These are phyloP conservation scores for Lasiodiplodia sp. DNA, from an alignment of 2,329 filamentous ascomycete species.

Conservation along the genomic window DNA sequence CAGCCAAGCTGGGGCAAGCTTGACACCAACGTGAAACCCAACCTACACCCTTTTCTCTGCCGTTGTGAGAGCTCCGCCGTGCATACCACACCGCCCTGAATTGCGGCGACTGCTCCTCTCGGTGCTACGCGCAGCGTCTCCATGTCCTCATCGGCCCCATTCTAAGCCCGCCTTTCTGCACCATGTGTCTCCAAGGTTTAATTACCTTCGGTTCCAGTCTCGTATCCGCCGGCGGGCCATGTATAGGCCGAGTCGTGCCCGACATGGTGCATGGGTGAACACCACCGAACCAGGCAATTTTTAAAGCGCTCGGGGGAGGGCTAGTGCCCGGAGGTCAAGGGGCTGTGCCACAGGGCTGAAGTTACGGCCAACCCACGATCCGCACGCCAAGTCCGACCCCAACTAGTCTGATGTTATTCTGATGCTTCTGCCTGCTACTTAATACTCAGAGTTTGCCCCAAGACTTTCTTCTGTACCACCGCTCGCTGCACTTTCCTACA, in stretches of 20 bases:
- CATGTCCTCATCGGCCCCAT: not conserved
- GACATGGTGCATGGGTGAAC: not conserved
- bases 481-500: slow-evolving; percentile 6
- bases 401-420: slow-evolving; percentile 45
- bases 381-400: slow-evolving; percentile 36
- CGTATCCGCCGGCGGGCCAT: slow-evolving; percentile 5
- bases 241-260: not conserved
- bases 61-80: slow-evolving; percentile 3
- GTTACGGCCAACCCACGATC: slow-evolving; percentile 41
- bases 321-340: slow-evolving; percentile 1
- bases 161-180: not conserved
- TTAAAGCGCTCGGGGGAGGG: slow-evolving; percentile 9
- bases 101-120: not conserved
- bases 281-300: slow-evolving; percentile 3
- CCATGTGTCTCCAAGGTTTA: not conserved
- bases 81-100: not conserved
- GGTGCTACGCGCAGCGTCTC: slow-evolving; percentile 6
- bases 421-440: slow-evolving; percentile 34
- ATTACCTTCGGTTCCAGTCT: slow-evolving; percentile 8
- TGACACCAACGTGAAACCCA: slow-evolving; percentile 21
- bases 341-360: slow-evolving; percentile 21
- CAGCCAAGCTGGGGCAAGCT: slow-evolving; percentile 12
- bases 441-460: not conserved
- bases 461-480: not conserved
- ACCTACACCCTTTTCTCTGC: slow-evolving; percentile 8